Base-by-base conservation (phyloP, 2,329 filamentous ascomycete genomes). In the Sarocladiaceae sp. region DNA sequence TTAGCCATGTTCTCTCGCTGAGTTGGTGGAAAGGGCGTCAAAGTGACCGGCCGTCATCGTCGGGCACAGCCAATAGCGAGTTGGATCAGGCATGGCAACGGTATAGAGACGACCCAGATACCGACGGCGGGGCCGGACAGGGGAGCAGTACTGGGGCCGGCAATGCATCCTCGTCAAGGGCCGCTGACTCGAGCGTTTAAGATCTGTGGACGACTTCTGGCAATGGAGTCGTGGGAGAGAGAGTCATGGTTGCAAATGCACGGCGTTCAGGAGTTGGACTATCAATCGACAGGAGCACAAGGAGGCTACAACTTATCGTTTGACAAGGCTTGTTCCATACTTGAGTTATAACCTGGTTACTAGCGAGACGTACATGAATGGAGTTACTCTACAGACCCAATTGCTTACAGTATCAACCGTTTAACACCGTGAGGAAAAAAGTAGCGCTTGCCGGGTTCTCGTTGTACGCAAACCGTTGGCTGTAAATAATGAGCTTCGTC, bases 1-100 rank as follows among this genome's bases (percentile, higher is more conserved):
- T 76, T 1, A 67, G 71, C 4, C 72, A 71, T 1, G 63, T 82
- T 19, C 74, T 72, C 60, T 73, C 71, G 31, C 58, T 80, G 50
- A 67, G 63, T 21, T 83, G 79, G 79, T 80, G 76, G 69, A 53
- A 54, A 43, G 45, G 47, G 9, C 37, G 18, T 35, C 50, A 52
- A 45, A 47, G 50, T 49, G 45, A 43, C 33, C 46, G 48, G 18
- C 40, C 48, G 15, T 48, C 53, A 4, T 45, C 46, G 6, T 37
- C 53, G 26, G 40, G 40, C 4, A 23, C 40, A 21, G 26, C 26
- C 9, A 29, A 24, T 43, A 13, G 33, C 45, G 34, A 43, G 20
- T n/a, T n/a, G n/a, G 27, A 44, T 35, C 31, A 43, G 33, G 15
- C 35, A 11, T 47, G 12, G 43, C 45, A 26, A 12, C 27, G 11